phyloP scores from a whole-genome alignment of 441 rosid species.

The Kokia cookei region DNA sequence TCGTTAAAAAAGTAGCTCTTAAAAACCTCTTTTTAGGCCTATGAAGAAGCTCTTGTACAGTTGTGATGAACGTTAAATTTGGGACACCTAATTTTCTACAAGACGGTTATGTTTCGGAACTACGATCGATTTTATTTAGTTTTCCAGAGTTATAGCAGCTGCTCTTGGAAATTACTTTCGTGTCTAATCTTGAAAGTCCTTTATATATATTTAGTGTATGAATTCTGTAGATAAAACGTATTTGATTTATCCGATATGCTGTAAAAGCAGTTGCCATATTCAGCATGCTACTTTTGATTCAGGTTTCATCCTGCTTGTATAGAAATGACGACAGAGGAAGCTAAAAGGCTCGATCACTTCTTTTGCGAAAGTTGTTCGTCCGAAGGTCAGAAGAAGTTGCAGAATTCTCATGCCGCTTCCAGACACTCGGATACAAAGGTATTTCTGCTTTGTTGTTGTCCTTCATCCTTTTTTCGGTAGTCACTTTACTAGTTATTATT shows the following conservation, averaged over 20 bases:
- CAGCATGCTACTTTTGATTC: slow-evolving; percentile 45
- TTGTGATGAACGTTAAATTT: neutral
- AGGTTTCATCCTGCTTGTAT: slow-evolving; percentile 98
- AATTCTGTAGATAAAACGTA: neutral
- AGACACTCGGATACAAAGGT: slow-evolving; percentile 66
- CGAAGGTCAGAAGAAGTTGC: slow-evolving; percentile 57
- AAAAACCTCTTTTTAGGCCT: neutral
- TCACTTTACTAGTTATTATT: neutral
- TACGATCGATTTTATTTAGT: neutral
- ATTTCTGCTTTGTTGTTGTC: slow-evolving; percentile 3
- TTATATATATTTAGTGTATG: neutral
- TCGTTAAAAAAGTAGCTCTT: neutral
- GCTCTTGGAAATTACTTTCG: neutral
- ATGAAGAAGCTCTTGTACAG: neutral
- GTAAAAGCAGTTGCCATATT: slow-evolving; percentile 15
- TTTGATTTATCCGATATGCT: slow-evolving; percentile 3
- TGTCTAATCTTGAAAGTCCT: neutral
- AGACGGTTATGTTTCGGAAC: neutral
- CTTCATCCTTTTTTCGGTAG: neutral
- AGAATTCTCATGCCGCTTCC: slow-evolving; percentile 42
- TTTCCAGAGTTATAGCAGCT: neutral
- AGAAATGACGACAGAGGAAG: slow-evolving; percentile 74
- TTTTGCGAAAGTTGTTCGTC: slow-evolving; percentile 78
- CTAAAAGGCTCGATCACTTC: slow-evolving; percentile 72
- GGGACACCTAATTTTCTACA: neutral